Evolutionary conservation across 352 stramenopile species (phyloP).

Genomic region (Phytophthora cryptogea): DNA sequence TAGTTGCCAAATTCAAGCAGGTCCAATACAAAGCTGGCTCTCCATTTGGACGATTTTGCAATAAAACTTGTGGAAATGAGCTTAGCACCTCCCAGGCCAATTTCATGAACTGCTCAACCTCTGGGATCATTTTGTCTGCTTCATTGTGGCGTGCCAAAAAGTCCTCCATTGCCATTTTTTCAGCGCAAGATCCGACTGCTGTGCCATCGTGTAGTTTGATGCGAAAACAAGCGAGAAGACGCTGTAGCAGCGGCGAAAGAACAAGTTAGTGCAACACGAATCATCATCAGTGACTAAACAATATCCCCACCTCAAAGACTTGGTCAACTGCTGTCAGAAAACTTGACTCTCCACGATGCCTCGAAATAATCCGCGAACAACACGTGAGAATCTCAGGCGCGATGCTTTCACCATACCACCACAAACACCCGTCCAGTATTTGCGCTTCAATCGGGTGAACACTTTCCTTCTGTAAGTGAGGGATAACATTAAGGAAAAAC

Average conservation of each 20-base stretch:
- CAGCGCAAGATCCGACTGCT: conserved; percentile 11
- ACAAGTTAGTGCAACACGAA: conserved; percentile 1
- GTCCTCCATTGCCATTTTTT: conserved; percentile 35
- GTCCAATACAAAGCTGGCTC: conserved; percentile 45
- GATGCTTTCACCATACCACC: conserved; percentile 50
- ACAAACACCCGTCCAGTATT: conserved; percentile 46
- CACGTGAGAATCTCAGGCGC: conserved; percentile 50
- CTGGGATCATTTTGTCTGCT: conserved; percentile 43
- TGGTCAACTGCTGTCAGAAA: conserved; percentile 34
- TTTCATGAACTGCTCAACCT: conserved; percentile 61
- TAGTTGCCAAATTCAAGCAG: conserved; percentile 44
- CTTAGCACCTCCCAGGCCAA: conserved; percentile 44
- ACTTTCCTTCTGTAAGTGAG: conserved; percentile 21
- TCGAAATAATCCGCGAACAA: conserved; percentile 42
- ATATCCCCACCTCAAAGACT: conserved; percentile 32
- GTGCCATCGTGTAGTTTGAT: conserved; percentile 55
- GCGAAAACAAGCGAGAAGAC: conserved; percentile 41
- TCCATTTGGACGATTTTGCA: conserved; percentile 22
- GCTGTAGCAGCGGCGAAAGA: conserved; percentile 19
- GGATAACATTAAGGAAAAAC: conserved; percentile 58
- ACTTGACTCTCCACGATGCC: conserved; percentile 35
- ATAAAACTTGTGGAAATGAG: conserved; percentile 48
- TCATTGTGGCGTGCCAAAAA: conserved; percentile 41
- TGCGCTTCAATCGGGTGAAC: conserved; percentile 37
- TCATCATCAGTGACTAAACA: not conserved